Base-by-base conservation (phyloP, 352 stramenopile genomes). In the Globisporangium barbulae region DNA sequence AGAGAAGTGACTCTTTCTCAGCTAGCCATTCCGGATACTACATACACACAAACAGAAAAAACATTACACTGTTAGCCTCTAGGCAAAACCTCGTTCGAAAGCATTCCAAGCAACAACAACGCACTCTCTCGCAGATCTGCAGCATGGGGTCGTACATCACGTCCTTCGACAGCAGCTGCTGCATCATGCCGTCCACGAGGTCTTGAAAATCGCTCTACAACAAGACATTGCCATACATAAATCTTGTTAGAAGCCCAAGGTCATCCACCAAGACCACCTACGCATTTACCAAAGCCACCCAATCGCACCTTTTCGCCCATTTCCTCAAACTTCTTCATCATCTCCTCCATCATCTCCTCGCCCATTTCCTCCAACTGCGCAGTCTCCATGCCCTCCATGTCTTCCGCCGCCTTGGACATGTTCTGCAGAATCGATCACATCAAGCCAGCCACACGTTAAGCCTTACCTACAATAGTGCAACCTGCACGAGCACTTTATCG, bases 111-210 rank as follows among this genome's bases (percentile, higher is more conserved):
- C 15, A 17, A 10, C 22, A 17, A n/a, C 19, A 13, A 39, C 79
- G 44, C 71, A 92, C 83, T 68, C 83, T 73, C 28, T 98, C 96
- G 73, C 87, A 97, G 63, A 96, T 94, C 69, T 96, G 85, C 78
- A 97, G 97, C 78, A 99, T 99, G 12, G 97, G 97, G 68, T 99
- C 94, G 80, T 99, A 99, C 97, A 99, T 99, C 54, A 99, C 78
- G 64, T 99, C 97, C 67, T 98, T 98, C 47, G 90, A 95, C 63
- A 99, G 74, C 50, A 99, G 63, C 68, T 99, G 96, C 73, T 98
- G 81, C 96, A 99, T 99, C 88, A 99, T 99, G 33, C 94, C 93
- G 68, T 99, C 96, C 3, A 99, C 89, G 25, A 99, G 67, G 17
- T 93, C 87, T 47, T 98, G 85, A 63, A 98, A 93, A 72, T 97